These are phyloP conservation scores for Buddleja alternifolia DNA, from an alignment of 257 asterid genomes.

Conservation along the genomic window DNA sequence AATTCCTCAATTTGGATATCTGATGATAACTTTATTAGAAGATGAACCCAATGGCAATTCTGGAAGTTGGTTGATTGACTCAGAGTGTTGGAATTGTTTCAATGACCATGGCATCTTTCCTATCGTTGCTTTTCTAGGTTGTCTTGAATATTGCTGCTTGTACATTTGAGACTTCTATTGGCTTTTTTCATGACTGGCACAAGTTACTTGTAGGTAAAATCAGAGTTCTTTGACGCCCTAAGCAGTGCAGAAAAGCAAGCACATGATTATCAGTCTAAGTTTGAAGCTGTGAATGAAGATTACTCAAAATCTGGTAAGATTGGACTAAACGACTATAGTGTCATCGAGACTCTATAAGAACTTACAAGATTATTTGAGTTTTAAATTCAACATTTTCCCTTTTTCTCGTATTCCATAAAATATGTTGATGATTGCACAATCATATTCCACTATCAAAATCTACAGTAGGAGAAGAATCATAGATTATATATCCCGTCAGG, in stretches of 20 bases:
- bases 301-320: slow-evolving; percentile 73
- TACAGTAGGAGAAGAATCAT: neutral
- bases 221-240: slow-evolving; percentile 91
- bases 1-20: neutral
- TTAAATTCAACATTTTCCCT: neutral
- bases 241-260: slow-evolving; percentile 96
- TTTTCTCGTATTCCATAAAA: neutral
- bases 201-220: slow-evolving; percentile 66
- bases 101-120: slow-evolving; percentile 1
- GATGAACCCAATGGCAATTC: neutral
- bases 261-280: slow-evolving; percentile 62
- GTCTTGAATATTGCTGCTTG: slow-evolving; percentile 13
- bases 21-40: neutral
- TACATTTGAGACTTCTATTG: neutral
- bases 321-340: slow-evolving; percentile 15
- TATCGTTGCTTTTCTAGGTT: slow-evolving; percentile 14
- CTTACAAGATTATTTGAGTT: neutral
- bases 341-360: slow-evolving; percentile 17
- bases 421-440: neutral
- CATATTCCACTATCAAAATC: neutral
- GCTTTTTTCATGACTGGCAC: slow-evolving; percentile 25
- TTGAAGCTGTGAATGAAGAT: slow-evolving; percentile 61
- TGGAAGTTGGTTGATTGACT: slow-evolving; percentile 20
- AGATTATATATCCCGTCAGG: neutral
- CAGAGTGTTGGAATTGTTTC: slow-evolving; percentile 22